phyloP scores from a whole-genome alignment of 2,329 filamentous ascomycete genomes.

The Talaromyces albobiverticillius region DNA sequence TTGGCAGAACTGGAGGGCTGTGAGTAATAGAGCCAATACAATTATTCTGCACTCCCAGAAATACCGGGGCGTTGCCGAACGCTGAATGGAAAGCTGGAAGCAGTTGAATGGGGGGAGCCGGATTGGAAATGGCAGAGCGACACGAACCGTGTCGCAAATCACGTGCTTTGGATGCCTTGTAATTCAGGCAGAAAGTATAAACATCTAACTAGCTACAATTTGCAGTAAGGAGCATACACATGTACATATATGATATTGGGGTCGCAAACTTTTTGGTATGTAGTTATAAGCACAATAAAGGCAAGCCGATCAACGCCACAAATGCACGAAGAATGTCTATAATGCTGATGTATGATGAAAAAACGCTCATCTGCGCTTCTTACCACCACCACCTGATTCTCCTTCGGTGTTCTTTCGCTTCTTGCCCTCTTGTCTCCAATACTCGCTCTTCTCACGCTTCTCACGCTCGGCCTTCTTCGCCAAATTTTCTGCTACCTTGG shows the following conservation, averaged over 20 bases:
- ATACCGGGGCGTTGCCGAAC: not conserved
- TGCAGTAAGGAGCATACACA: not conserved
- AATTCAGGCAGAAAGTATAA: not conserved
- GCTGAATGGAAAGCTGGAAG: not conserved
- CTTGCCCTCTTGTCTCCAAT: constrained; percentile 86
- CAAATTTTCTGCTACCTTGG: constrained; percentile 75
- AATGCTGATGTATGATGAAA: not conserved
- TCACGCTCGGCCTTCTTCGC: constrained; percentile 85
- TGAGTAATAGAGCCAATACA: no score
- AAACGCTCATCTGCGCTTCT: constrained; percentile 39
- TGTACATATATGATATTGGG: not conserved
- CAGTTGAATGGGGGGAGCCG: not conserved
- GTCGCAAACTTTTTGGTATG: constrained; percentile 12
- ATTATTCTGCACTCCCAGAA: not conserved
- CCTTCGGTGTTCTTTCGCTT: constrained; percentile 62
- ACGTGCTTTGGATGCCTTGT: constrained; percentile 10
- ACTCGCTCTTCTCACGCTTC: constrained; percentile 89
- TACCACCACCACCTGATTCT: constrained; percentile 51
- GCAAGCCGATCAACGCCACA: constrained; percentile 7
- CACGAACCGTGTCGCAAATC: constrained; percentile 11
- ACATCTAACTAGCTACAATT: not conserved
- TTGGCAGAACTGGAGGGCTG: no score
- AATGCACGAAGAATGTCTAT: constrained; percentile 6
- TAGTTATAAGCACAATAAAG: not conserved
- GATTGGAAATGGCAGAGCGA: no score